Evolutionary conservation across 2,329 filamentous ascomycete species (phyloP).

Genomic region (Ophiostoma ulmi): DNA sequence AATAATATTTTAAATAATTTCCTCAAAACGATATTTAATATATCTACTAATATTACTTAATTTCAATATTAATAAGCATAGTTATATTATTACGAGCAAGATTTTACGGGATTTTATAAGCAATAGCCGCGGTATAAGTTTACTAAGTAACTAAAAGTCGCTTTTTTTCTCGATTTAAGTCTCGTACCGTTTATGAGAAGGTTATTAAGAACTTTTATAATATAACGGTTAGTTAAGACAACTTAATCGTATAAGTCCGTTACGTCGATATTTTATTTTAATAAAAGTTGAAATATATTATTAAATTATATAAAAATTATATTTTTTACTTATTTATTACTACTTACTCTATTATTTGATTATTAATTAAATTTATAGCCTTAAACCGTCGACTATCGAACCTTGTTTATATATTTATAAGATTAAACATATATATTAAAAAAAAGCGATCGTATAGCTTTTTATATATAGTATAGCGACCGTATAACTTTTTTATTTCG

Average conservation of each 20-base stretch:
- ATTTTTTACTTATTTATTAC: no score
- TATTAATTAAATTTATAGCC: no score
- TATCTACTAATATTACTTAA: background rate
- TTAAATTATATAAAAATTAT: no score
- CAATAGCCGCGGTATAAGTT: slow-evolving; percentile 93
- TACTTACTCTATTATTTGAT: no score
- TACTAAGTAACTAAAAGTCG: slow-evolving; percentile 63
- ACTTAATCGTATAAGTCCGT: slow-evolving; percentile 83
- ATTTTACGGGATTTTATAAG: slow-evolving; percentile 89
- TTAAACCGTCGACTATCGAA: no score
- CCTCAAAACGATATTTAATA: no score
- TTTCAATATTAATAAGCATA: slow-evolving; percentile 56
- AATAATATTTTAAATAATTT: slow-evolving; percentile 28
- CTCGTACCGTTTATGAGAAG: slow-evolving; percentile 80
- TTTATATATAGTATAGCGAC: no score
- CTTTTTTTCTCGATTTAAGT: slow-evolving; percentile 64
- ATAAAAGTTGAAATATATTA: slow-evolving; percentile 68
- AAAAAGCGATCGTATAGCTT: no score
- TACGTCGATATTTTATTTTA: slow-evolving; percentile 92
- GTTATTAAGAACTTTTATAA: slow-evolving; percentile 86
- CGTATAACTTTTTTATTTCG: no score
- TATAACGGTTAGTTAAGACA: slow-evolving; percentile 66
- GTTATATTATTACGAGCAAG: slow-evolving; percentile 90
- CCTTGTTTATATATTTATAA: no score
- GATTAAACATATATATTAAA: no score